phyloP scores from a whole-genome alignment of 768 basidiomycete species.

The Rhodocollybia butyracea region DNA sequence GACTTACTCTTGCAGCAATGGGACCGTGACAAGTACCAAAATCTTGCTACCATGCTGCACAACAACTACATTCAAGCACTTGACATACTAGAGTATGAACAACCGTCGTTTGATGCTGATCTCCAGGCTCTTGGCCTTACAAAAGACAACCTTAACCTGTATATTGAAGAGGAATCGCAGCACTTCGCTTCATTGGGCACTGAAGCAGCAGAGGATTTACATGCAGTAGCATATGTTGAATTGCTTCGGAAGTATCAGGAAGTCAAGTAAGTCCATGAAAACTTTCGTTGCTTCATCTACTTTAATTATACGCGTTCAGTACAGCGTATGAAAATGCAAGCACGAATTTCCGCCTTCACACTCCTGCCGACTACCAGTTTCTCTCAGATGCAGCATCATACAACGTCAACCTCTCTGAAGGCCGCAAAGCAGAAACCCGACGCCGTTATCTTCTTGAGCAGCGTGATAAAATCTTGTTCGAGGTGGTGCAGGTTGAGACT shows the following conservation, averaged over 20 bases:
- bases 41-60: constrained; percentile 20
- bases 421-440: constrained; percentile 20
- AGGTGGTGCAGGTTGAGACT: constrained; percentile 20
- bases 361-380: constrained; percentile 13
- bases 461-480: constrained; percentile 11
- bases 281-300: not conserved
- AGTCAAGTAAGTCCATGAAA: constrained; percentile 7
- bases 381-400: constrained; percentile 13
- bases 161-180: constrained; percentile 18
- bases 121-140: constrained; percentile 10
- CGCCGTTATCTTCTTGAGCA: constrained; percentile 16
- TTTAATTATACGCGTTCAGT: too few relatives aligned
- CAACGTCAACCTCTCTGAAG: constrained; percentile 14
- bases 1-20: constrained; percentile 28
- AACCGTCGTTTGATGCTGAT: constrained; percentile 10
- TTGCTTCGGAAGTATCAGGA: constrained; percentile 19
- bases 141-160: constrained; percentile 16
- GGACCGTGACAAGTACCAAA: constrained; percentile 31
- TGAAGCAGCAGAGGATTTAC: constrained; percentile 23
- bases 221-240: constrained; percentile 29
- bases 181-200: constrained; percentile 24
- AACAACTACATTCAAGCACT: constrained; percentile 29
- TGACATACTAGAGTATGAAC: constrained; percentile 18
- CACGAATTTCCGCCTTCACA: constrained; percentile 12
- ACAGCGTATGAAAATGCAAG: constrained; percentile 9